Conservation (phyloP, 306 rosid genomes). For the Clitoria ternatea region DNA sequence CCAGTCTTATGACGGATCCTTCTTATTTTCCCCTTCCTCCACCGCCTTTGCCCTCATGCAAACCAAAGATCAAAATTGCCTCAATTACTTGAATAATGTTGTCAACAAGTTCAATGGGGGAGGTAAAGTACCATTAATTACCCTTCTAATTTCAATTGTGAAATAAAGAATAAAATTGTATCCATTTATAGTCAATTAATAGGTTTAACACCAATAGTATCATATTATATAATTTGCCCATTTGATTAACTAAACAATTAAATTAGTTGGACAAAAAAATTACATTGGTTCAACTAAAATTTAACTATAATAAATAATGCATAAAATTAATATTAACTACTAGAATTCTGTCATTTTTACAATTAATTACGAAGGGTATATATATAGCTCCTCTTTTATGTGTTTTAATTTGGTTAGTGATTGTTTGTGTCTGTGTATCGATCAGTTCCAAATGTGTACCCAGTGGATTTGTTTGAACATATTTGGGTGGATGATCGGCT, state of each 20-base stretch:
- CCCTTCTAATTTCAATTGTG: not conserved
- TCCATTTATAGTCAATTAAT: no score
- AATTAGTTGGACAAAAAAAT: no score
- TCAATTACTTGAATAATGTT: conserved; percentile 49
- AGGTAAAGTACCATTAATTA: conserved; percentile 43
- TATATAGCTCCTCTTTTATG: no score
- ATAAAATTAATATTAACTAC: no score
- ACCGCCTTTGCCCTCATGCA: conserved; percentile 89
- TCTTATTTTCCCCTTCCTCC: conserved; percentile 89
- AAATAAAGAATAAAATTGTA: no score
- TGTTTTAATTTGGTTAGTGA: not conserved
- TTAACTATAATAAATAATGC: no score
- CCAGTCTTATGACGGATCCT: conserved; percentile 85
- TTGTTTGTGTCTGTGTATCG: not conserved
- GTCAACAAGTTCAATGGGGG: conserved; percentile 82
- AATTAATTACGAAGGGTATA: no score
- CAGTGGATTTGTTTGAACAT: conserved; percentile 85
- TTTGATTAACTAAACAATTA: no score
- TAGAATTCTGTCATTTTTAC: no score
- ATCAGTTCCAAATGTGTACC: conserved; percentile 80
- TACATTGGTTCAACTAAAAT: no score
- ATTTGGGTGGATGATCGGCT: conserved; percentile 80
- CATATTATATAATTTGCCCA: no score
- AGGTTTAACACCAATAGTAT: no score
- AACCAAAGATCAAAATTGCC: conserved; percentile 64